phyloP scores from a whole-genome alignment of 257 asterid genomes.

The Solanum paucissectum region DNA sequence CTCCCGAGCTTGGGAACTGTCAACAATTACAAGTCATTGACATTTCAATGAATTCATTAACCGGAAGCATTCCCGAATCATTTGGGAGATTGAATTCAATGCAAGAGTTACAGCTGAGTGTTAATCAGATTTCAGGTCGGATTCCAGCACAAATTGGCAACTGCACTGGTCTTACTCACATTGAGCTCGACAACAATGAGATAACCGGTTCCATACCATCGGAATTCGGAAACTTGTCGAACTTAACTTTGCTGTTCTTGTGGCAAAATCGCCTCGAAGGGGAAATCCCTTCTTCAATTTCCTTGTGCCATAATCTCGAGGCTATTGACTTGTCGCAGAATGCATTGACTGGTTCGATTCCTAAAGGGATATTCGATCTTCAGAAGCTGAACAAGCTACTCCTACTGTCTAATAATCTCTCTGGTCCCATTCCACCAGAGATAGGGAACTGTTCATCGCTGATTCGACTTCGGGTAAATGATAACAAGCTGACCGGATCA shows the following conservation, averaged over 20 bases:
- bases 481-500: conserved; percentile 48
- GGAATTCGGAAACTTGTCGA: conserved; percentile 42
- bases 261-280: conserved; percentile 72
- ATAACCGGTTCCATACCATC: conserved; percentile 56
- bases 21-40: conserved; percentile 33
- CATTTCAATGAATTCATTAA: conserved; percentile 47
- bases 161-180: conserved; percentile 46
- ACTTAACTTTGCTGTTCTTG: conserved; percentile 43
- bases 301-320: conserved; percentile 46
- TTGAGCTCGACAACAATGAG: conserved; percentile 74
- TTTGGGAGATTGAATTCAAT: conserved; percentile 38
- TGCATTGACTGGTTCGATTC: conserved; percentile 50
- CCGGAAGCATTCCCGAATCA: conserved; percentile 48
- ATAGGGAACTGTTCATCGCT: conserved; percentile 66
- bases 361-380: conserved; percentile 47
- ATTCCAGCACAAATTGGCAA: conserved; percentile 56
- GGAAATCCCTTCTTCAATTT: conserved; percentile 45
- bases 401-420: conserved; percentile 48
- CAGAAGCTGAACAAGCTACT: conserved; percentile 49
- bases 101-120: conserved; percentile 61
- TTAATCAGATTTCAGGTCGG: conserved; percentile 54
- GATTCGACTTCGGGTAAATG: conserved; percentile 53
- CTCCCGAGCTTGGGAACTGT: conserved; percentile 54
- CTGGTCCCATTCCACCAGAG: conserved; percentile 48
- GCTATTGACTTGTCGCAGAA: conserved; percentile 64